Evolutionary conservation across 2,329 filamentous ascomycete species (phyloP), one percentile per base, ranked within the genome.

Genomic region (Amphichorda felina): DNA sequence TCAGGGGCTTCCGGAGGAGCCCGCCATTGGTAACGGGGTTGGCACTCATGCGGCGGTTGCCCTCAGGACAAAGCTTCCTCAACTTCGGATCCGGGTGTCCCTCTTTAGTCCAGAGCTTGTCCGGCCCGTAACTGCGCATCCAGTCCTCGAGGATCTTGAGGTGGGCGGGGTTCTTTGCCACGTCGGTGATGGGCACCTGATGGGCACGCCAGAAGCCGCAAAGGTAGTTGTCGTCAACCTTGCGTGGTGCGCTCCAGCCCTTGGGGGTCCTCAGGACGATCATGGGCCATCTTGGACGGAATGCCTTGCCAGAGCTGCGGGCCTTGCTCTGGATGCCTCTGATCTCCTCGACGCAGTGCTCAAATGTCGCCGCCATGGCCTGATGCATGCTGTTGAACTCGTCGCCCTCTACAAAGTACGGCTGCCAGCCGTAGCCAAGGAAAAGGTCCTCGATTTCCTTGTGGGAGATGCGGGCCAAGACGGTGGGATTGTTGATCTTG

Each of bases 401-500:
- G 42, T 75, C 75, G 33, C 82, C 82, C 50, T 87, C 81, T 33
- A 88, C 82, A 46, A 87, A 85, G 56, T 85, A 86, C 8, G 82
- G 82, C 33, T 76, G 72, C 76, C 79, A 88, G 44, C 82, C 82
- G 48, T 86, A 87, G 21, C 82, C 82, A 29, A 72, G 43, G 55
- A 88, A 82, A 14, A 88, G 64, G 17, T 68, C 61, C 45, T 75
- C 69, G 5, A 88, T 65, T 57, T 88, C 82, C 41, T 81, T 72
- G 52, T 86, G 80, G 30, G 73, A 72, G 49, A 88, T 79, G 44
- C 82, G 75, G 11, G 82, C 75, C 13, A 87, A 69, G 1, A 88
- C 51, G 5, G 77, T 87, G 8, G 80, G 80, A 55, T 85, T 84
- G 63, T 84, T 83, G 63, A 87, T 87, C 65, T 88, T 88, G 68